phyloP scores from a whole-genome alignment of 192 early-diverging fungal genomes.

The Spizellomyces sp. region DNA sequence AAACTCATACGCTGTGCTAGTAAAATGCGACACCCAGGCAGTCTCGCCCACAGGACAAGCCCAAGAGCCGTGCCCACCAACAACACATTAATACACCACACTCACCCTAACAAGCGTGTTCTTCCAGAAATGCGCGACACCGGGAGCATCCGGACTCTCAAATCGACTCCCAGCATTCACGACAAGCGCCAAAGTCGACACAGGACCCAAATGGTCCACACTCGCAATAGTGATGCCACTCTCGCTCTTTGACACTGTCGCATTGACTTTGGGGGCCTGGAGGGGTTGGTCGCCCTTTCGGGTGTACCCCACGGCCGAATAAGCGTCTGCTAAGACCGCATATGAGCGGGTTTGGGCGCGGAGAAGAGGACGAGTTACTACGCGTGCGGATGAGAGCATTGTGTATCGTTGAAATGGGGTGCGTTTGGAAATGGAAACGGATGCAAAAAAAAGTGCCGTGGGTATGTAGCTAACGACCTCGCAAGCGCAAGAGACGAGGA shows the following conservation, averaged over 20 bases:
- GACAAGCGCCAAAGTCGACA: conserved; percentile 80
- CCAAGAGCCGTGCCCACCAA: not conserved
- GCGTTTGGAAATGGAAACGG: not conserved
- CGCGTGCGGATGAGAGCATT: conserved; percentile 17
- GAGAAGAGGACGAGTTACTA: conserved; percentile 11
- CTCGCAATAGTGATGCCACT: conserved; percentile 60
- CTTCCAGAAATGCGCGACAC: conserved; percentile 90
- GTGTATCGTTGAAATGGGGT: not conserved
- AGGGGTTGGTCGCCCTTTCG: conserved; percentile 50
- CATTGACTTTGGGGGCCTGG: conserved; percentile 37
- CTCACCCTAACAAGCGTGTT: conserved; percentile 84
- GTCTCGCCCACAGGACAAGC: not conserved
- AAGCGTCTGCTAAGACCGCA: conserved; percentile 27
- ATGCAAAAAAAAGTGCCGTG: not conserved
- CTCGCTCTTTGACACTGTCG: conserved; percentile 33
- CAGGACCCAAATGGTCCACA: conserved; percentile 68
- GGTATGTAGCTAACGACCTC: not conserved
- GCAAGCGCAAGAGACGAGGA: not conserved
- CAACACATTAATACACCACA: not conserved
- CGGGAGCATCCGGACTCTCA: conserved; percentile 74
- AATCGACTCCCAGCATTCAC: conserved; percentile 85
- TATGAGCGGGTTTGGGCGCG: conserved; percentile 22
- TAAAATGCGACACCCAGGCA: not conserved
- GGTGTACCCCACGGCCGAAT: conserved; percentile 38
- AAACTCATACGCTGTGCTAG: too few relatives aligned